phyloP scores from a whole-genome alignment of 1,284 basidiomycete species.

The Schizophyllum amplum region DNA sequence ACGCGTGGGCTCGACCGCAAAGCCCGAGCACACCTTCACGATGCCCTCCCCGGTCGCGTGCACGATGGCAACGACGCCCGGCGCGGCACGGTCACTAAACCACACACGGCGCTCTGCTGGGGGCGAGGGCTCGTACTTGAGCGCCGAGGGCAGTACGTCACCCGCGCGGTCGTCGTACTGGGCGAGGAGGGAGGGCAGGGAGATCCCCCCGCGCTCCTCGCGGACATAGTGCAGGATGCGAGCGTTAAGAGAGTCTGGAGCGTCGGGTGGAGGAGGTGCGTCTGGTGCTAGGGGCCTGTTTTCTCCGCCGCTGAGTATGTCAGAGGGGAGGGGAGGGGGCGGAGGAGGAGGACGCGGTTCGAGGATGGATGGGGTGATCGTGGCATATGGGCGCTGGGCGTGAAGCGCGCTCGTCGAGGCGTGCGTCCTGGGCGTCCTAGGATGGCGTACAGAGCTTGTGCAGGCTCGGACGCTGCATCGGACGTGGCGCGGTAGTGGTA shows the following conservation, averaged over 20 bases:
- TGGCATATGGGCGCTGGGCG: not conserved
- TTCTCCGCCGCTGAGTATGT: not conserved
- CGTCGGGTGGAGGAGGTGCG: not conserved
- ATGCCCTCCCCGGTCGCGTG: constrained; percentile 25
- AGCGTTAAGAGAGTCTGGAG: not conserved
- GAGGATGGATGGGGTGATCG: not conserved
- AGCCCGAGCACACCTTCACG: constrained; percentile 55
- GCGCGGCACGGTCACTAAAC: not conserved
- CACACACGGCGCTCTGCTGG: not conserved
- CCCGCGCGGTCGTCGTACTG: not conserved
- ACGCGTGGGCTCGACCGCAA: constrained; percentile 35
- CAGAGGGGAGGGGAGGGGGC: not conserved
- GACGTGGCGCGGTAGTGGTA: too few relatives aligned
- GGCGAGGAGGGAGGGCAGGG: not conserved
- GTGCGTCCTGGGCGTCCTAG: not conserved
- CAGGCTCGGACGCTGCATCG: too few relatives aligned
- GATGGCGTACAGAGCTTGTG: not conserved
- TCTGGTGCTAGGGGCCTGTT: not conserved
- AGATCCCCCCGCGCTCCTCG: constrained; percentile 7
- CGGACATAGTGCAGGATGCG: not conserved
- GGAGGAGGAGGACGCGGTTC: not conserved
- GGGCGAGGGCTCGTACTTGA: not conserved
- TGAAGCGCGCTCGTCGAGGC: not conserved
- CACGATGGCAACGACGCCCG: not conserved
- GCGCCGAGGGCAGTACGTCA: not conserved